These are phyloP conservation scores for Candida nemodendra DNA, from an alignment of 805 yeast species.

Conservation along the genomic window DNA sequence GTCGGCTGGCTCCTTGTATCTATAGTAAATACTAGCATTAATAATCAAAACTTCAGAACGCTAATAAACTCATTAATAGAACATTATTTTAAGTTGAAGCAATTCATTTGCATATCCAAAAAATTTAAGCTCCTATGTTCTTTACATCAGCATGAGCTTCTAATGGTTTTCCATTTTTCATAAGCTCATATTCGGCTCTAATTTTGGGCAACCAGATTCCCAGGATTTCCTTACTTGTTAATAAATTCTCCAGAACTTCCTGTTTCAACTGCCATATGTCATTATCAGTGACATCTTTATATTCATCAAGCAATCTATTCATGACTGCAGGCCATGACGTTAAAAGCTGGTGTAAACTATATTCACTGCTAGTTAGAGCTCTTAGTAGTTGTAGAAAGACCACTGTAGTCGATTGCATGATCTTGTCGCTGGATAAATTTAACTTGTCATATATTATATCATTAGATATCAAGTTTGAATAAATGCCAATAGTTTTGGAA, in stretches of 20 bases:
- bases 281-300: constrained; percentile 16
- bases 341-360: constrained; percentile 26
- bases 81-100: no score
- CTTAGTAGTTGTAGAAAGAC: constrained; percentile 26
- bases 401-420: constrained; percentile 23
- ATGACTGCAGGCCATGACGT: constrained; percentile 29
- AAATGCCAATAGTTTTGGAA: constrained; percentile 24
- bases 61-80: no score
- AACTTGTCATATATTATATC: constrained; percentile 20
- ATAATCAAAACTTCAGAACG: constrained; percentile 4
- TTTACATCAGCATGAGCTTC: constrained; percentile 21
- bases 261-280: constrained; percentile 24
- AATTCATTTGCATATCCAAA: no score
- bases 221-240: constrained; percentile 9
- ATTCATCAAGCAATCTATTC: constrained; percentile 28
- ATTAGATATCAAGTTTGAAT: constrained; percentile 24
- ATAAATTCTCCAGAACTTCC: constrained; percentile 17
- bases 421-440: constrained; percentile 14
- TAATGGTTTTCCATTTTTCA: constrained; percentile 23
- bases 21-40: constrained; percentile 31
- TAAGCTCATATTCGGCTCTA: constrained; percentile 11
- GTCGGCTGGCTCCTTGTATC: constrained; percentile 91
- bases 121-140: constrained; percentile 21
- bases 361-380: constrained; percentile 19
- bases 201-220: constrained; percentile 26